Evolutionary conservation across 2,329 filamentous ascomycete genomes (phyloP).

Genomic region (Dactylellina drechsleri): DNA sequence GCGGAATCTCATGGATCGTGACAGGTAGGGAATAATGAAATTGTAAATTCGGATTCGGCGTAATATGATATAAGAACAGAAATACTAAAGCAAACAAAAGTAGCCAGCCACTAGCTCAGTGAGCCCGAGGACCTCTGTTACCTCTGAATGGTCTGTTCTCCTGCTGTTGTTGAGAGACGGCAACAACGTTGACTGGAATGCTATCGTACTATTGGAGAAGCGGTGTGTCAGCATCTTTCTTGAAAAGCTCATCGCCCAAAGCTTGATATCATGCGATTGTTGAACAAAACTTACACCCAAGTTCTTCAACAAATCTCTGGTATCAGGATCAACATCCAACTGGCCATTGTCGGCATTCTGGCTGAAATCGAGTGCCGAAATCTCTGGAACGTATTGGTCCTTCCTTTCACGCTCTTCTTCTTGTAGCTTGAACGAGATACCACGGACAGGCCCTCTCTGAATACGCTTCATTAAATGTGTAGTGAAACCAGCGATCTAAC

Average conservation of each 20-base stretch:
- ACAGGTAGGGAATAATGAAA: slow-evolving; percentile 40
- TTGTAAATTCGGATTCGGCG: slow-evolving; percentile 25
- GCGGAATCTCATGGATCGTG: slow-evolving; percentile 45
- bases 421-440: slow-evolving; percentile 99
- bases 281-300: slow-evolving; percentile 80
- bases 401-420: slow-evolving; percentile 99
- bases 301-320: slow-evolving; percentile 98
- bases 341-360: slow-evolving; percentile 92
- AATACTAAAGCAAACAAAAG: slow-evolving; percentile 52
- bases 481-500: slow-evolving; percentile 94
- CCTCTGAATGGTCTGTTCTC: slow-evolving; percentile 57
- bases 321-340: slow-evolving; percentile 95
- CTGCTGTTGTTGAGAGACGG: slow-evolving; percentile 85
- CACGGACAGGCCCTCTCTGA: slow-evolving; percentile 97
- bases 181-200: slow-evolving; percentile 94
- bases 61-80: slow-evolving; percentile 1
- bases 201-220: slow-evolving; percentile 80
- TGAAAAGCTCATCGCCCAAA: too few relatives aligned
- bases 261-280: too few relatives aligned
- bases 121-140: slow-evolving; percentile 56
- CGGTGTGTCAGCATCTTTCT: slow-evolving; percentile 8
- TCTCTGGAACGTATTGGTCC: slow-evolving; percentile 99
- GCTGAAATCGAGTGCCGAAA: slow-evolving; percentile 97
- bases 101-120: slow-evolving; percentile 58
- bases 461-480: slow-evolving; percentile 99